Evolutionary conservation across 2,329 filamentous ascomycete genomes (phyloP), one percentile per base, ranked within the genome.

Genomic region (Hypomyces rosellus): DNA sequence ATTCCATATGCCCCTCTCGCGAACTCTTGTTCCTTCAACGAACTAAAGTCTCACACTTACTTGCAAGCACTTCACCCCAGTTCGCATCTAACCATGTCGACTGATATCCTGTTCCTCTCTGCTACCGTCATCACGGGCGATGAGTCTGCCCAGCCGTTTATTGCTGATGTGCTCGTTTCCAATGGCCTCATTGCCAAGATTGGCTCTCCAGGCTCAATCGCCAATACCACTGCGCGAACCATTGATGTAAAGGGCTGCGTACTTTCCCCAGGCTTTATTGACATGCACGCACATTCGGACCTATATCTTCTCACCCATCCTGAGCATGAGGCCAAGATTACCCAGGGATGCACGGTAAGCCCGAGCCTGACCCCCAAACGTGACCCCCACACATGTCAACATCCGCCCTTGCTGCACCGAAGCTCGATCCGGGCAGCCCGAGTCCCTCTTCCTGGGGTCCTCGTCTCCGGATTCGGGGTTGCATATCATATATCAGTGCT

Each of bases 241-340:
- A 54, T 60, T 34, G 53, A 59, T 6, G 56, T 52, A 38, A 55
- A 50, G 34, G 58, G 58, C 5, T 46, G 46, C 9, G 46, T 49
- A 11, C 50, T 60, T 6, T 60, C 58, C 16, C 58, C 58, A 7
- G 58, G 58, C 2, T 60, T 60, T n/a, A 60, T 60, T 34, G 58
- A 60, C 25, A 60, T 60, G 58, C 58, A 60, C 45, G 58, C 58
- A 2, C 58, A 60, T 42, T 60, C 58, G 11, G 58, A 60, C 18
- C 50, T 60, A 16, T 60, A 60, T 18, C 57, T 60, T 9, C 55
- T 60, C 22, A 56, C 56, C 12, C 51, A 50, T 40, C 57, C 58
- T 9, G 54, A 52, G 4, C 58, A 60, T 36, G 58, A 59, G 43
- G 54, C 58, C 12, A 60, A 60, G 40, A 60, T 60, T 16, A 55